Evolutionary conservation across 345 rosid species (phyloP), one percentile per base, ranked within the genome.

Genomic region (Salix dunnii): DNA sequence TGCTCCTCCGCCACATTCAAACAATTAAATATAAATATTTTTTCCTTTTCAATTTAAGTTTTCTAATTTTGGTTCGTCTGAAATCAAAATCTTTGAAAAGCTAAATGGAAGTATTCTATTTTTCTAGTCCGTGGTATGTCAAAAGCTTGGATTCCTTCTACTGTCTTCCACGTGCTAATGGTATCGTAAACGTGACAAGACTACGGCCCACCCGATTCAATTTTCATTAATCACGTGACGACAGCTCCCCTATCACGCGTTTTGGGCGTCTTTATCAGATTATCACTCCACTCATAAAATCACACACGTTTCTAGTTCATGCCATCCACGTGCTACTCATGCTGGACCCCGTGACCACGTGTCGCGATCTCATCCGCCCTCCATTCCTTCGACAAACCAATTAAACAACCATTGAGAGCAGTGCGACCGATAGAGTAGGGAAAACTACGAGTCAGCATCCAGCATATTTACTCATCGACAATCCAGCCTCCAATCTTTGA

Each of bases 241-340:
- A 14, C 78, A 79, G 67, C 72, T 20, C 7, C 6, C 25, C 60
- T 27, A 28, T 70, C 85, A 77, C 85, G 84, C 85, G 81, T 80
- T 78, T 74, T 74, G 70, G 28, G 74, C 8, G 77, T 63, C 23
- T 60, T 31, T 30, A 66, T 66, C 72, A 65, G 66, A 51, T 51
- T 9, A 58, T 42, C 25, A 12, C 64, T 25, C 62, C 62, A 18
- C 13, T 64, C 1, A 13, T 4, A 58, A 58, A 55, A 28, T 2
- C 53, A 8, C 1, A 64, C 81, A 86, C 75, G 82, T 79, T 79
- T 49, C 63, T 14, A 23, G 33, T 70, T 7, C 76, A 67, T 53
- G 71, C 43, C 65, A 3, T 42, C 78, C 89, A 82, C 78, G 89
- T 80, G 80, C 72, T 27, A 0, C 7, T 6, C 28, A 2, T 38